Evolutionary conservation across 164 flowering plant species (phyloP), one percentile per base, ranked within the genome.

Genomic region (Stephania japonica): DNA sequence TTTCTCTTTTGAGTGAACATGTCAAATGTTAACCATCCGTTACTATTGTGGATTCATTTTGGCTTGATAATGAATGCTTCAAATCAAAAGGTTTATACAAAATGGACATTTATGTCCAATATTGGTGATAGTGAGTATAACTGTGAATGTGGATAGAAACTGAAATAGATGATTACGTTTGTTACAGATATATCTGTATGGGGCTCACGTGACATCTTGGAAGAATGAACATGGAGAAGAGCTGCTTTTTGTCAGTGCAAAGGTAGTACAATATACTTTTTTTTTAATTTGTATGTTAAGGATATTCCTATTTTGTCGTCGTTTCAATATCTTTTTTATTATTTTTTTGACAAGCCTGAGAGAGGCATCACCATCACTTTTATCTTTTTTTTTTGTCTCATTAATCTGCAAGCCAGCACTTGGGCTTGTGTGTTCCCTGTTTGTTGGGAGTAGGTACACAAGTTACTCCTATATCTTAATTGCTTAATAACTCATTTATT

Each of bases 201-300:
- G 98, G 21, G 98, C 81, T 77, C 98, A 93, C 21, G 93, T 93
- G 79, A 91, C 93, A 68, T 93, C 98, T 53, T 93, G 98, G 98
- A 93, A 90, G 84, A 93, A 93, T 84, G 94, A 91, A 25, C 89
- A 86, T 72, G 93, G 97, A 50, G 98, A 93, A 74, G 98, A 93
- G 81, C 81, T 93, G 82, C 94, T 93, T 76, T 93, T 91, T 76
- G 82, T 91, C 72, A 91, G 97, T 65, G 86, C 78, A 77, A 93
- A 93, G 98, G 98, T 89, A 74, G 47, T 18, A 13, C n/a, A n/a
- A n/a, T 32, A 23, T 16, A 0, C 38, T 26, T 38, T 66, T 11
- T 66, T n/a, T n/a, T n/a, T n/a, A n/a, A n/a, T n/a, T n/a, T n/a
- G n/a, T 13, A 13, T 18, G 14, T 12, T 27, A 0, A 12, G 43